Base-by-base conservation (phyloP, 2,329 filamentous ascomycete species). In the Lithohypha guttulata region DNA sequence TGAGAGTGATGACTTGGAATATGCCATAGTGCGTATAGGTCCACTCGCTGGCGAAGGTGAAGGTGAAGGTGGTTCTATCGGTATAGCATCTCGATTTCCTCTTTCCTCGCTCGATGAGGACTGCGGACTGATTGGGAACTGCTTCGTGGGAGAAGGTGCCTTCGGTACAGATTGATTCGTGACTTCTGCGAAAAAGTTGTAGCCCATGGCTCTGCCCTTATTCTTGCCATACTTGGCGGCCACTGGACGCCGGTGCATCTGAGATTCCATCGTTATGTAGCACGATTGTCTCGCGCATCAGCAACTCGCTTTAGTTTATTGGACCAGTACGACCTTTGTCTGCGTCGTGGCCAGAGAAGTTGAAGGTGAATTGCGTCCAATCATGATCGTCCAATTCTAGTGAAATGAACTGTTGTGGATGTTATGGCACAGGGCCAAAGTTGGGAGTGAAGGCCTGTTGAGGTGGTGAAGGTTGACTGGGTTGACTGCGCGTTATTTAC, bases 181-280 rank as follows among this genome's bases (percentile, higher is more conserved):
- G 3, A n/a, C 23, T 9, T n/a, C 14, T 6, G 9, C 20, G 34
- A 37, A 37, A 26, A 37, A 30, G 23, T 37, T 30, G 34, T 37
- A 30, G 34, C 23, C 23, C 4, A 37, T 4, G 6, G 29, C 34
- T 18, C 29, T 37, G 11, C 26, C 14, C 14, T 6, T 21, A 13
- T 25, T 37, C 34, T 37, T 37, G 23, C 34, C 34, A 37, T 37
- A 37, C 18, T 37, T 37, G 7, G 34, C 25, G 17, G 23, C 34
- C 9, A 23, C 34, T 9, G n/a, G 10, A 20, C 23, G 34, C 5
- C 34, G 34, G 21, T 29, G 34, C 17, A 18, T 6, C 2, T 23
- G n/a, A 13, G 21, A 10, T n/a, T 37, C 34, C 34, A 37, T 37
- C 11, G n/a, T 29, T 14, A 28, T 8, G 10, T 18, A 22, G 6